Conservation (phyloP, 2,329 filamentous ascomycete genomes). For the Colletotrichum paranaense region DNA sequence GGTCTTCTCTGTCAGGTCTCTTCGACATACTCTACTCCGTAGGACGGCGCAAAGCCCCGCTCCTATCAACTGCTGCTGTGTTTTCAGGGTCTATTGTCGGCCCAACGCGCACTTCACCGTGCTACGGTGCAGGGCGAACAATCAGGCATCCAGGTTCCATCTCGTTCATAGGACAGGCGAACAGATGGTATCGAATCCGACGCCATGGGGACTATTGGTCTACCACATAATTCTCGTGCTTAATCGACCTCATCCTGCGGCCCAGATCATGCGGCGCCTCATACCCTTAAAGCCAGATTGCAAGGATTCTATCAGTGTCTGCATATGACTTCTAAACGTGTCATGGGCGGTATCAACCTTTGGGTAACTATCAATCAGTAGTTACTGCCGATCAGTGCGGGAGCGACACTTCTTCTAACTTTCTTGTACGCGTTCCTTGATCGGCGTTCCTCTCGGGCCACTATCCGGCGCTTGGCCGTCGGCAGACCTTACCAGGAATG, state of each 20-base stretch:
- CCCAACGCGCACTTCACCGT: slow-evolving; percentile 16
- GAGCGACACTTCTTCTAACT: background rate
- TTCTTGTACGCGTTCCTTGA: slow-evolving; percentile 7
- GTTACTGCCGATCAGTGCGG: slow-evolving; percentile 10
- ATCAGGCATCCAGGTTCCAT: slow-evolving; percentile 29
- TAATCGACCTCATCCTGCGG: slow-evolving; percentile 9
- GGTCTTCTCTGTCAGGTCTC: slow-evolving; percentile 5
- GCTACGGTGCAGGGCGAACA: background rate
- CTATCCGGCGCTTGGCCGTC: background rate
- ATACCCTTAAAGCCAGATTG: background rate
- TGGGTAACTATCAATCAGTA: slow-evolving; percentile 1
- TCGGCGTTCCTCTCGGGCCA: slow-evolving; percentile 4
- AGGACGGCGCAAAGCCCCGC: slow-evolving; percentile 1
- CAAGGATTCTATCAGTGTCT: background rate
- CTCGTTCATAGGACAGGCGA: slow-evolving; percentile 19
- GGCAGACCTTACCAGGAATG: slow-evolving; percentile 1
- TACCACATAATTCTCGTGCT: background rate
- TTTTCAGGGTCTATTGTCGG: slow-evolving; percentile 21
- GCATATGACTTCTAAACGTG: slow-evolving; percentile 4
- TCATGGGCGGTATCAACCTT: background rate
- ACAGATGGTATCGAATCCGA: slow-evolving; percentile 17
- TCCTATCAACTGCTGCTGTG: slow-evolving; percentile 2
- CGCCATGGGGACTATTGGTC: background rate
- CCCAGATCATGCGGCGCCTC: slow-evolving; percentile 23
- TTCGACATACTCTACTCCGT: background rate